Percentiles rank a stretch among this genome's conserved stretches.
Conservation (phyloP, 352 stramenopile genomes). For the Pythium rhizo-oryzae region DNA sequence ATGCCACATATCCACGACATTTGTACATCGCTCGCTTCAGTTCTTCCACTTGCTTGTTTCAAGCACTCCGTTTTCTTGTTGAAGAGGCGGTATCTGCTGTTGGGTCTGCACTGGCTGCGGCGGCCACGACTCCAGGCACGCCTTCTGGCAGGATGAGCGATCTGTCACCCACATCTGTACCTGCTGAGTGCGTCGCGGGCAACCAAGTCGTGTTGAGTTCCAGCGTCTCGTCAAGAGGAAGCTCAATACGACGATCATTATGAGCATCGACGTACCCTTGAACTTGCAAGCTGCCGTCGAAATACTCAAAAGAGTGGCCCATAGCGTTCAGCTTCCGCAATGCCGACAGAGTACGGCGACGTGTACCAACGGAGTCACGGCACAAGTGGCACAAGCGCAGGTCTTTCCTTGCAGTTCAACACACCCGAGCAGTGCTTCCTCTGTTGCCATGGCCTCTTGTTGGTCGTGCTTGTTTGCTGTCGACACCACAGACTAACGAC, state of each 20-base stretch:
- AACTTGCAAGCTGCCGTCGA: conserved; percentile 55
- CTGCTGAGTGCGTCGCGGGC: conserved; percentile 29
- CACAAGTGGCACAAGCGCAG: conserved; percentile 55
- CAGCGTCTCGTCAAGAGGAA: conserved; percentile 45
- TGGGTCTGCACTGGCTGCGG: no score
- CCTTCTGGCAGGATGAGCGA: no score
- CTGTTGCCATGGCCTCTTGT: conserved; percentile 36
- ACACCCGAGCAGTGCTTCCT: conserved; percentile 10
- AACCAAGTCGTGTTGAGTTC: conserved; percentile 33
- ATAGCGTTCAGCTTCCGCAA: conserved; percentile 42
- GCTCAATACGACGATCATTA: conserved; percentile 42
- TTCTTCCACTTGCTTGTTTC: conserved; percentile 34
- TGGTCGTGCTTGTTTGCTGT: conserved; percentile 37
- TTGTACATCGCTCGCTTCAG: conserved; percentile 57
- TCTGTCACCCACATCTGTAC: no score
- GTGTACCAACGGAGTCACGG: no score
- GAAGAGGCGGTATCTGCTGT: neutral
- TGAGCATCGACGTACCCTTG: conserved; percentile 46
- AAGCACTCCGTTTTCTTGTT: conserved; percentile 36
- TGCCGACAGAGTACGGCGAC: conserved; percentile 44
- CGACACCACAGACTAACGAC: conserved; percentile 42
- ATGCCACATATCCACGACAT: conserved; percentile 48
- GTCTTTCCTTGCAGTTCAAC: conserved; percentile 53
- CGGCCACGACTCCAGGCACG: no score
- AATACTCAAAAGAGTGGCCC: conserved; percentile 42